Percentiles rank a stretch among this genome's conserved stretches.
These are phyloP conservation scores for Emydomyces testavorans DNA, from an alignment of 2,329 filamentous ascomycete species.

Conservation along the genomic window DNA sequence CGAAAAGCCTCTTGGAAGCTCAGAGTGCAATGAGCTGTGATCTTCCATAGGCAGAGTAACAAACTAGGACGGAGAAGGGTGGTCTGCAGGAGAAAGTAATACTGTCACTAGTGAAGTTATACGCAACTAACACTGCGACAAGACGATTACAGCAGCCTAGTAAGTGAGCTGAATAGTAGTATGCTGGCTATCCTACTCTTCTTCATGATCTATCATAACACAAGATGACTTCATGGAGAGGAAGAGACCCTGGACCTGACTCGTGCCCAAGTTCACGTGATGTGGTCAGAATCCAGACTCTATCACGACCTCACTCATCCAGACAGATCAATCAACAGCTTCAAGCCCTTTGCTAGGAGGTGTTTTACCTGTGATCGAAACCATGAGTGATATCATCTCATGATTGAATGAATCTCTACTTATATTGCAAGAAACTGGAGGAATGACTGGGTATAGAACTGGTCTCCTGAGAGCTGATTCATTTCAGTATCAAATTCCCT, in stretches of 20 bases:
- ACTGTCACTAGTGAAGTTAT: background rate
- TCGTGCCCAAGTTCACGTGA: background rate
- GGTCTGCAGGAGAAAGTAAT: background rate
- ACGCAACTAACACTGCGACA: background rate
- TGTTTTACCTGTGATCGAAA: background rate
- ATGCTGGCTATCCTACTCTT: background rate
- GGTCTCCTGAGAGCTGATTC: background rate
- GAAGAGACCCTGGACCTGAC: conserved; percentile 8
- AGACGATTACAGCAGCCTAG: background rate
- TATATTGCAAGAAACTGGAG: background rate
- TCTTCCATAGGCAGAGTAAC: conserved; percentile 1
- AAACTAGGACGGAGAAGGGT: background rate
- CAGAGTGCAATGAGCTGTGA: conserved; percentile 1
- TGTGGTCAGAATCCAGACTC: background rate
- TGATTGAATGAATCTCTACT: background rate
- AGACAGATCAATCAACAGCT: no score
- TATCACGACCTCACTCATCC: conserved; percentile 1
- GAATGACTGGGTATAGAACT: background rate
- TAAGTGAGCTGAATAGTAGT: background rate
- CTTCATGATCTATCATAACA: background rate
- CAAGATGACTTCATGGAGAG: conserved; percentile 3
- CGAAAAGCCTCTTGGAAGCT: conserved; percentile 1
- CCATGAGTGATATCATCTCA: background rate
- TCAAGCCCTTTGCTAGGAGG: no score
- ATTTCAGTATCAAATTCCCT: background rate